Evolutionary conservation across 2,329 filamentous ascomycete genomes (phyloP).

Genomic region (Sclerotinia minor): DNA sequence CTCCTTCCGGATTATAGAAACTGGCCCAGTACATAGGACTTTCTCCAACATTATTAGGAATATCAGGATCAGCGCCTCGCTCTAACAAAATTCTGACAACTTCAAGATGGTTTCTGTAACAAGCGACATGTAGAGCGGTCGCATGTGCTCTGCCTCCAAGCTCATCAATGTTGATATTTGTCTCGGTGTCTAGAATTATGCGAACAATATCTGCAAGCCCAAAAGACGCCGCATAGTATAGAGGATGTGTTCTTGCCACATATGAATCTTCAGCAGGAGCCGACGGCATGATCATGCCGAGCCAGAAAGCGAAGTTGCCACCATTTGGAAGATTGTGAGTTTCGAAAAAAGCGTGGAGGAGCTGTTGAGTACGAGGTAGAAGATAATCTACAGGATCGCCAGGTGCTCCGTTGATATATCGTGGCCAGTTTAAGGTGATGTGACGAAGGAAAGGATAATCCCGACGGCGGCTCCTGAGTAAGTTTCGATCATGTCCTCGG

Average conservation of each 20-base stretch:
- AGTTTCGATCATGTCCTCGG: neutral
- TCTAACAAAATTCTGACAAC: constrained; percentile 31
- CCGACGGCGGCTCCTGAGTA: constrained; percentile 14
- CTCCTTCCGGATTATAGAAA: neutral
- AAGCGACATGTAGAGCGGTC: constrained; percentile 33
- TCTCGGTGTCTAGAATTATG: constrained; percentile 28
- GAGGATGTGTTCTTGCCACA: constrained; percentile 28
- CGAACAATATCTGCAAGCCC: constrained; percentile 31
- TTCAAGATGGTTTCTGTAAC: constrained; percentile 29
- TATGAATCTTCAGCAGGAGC: constrained; percentile 15
- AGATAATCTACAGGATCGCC: constrained; percentile 24
- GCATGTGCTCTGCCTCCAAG: constrained; percentile 30
- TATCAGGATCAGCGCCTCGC: constrained; percentile 32
- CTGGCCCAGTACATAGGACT: constrained; percentile 30
- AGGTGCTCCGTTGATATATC: constrained; percentile 20
- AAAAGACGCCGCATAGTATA: constrained; percentile 35
- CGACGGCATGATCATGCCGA: constrained; percentile 29
- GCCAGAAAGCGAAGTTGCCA: constrained; percentile 33
- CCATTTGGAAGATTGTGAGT: constrained; percentile 27
- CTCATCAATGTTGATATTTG: constrained; percentile 29
- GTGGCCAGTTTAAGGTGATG: constrained; percentile 24
- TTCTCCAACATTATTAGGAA: constrained; percentile 26
- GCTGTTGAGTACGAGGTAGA: constrained; percentile 24
- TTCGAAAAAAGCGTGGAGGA: constrained; percentile 30
- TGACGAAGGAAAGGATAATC: constrained; percentile 30